Base-by-base conservation (phyloP, 208 protist genomes). In the Trypanosoma congolense region DNA sequence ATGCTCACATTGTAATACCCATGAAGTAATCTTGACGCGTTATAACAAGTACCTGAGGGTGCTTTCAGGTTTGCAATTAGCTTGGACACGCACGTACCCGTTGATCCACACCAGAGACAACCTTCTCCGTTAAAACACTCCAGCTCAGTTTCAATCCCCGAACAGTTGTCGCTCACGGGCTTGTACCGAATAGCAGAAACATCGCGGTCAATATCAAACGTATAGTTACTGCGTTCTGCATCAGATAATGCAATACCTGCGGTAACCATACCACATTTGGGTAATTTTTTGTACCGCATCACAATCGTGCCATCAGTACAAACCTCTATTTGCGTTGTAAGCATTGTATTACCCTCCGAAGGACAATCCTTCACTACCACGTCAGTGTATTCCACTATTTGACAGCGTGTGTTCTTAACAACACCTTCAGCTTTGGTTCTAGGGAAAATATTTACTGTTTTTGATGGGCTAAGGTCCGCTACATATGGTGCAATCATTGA, bases 291-390 rank as follows among this genome's bases (percentile, higher is more conserved):
- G 69, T 83, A 83, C 22, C 76, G 70, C 51, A 83, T 68, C 29
- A 83, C 55, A 47, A 83, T 65, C 10, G 63, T 70, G 30, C 76
- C 76, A 51, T 74, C 60, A 0, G 48, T 35, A 46, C 61, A 73
- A 35, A 79, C 57, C 56, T 35, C 58, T 16, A 83, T 68, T 72
- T 83, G 76, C 19, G 76, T 72, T 22, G 61, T 83, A 35, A 83
- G 60, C 21, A 29, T 48, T 22, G 48, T 44, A 24, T 26, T 54
- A 12, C n/a, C 3, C 18, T 10, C 4, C n/a, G 14, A 38, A 12
- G 9, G 16, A 9, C 35, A 40, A 8, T 4, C 24, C 5, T 3
- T 1, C 18, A 41, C 26, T 38, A 47, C 56, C 33, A 70, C 49
- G 14, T 44, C 28, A 19, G 30, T 36, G 42, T 65, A 70, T 40